Evolutionary conservation across 202 grass and related monocot species (phyloP).

Genomic region (Musa balbisiana): DNA sequence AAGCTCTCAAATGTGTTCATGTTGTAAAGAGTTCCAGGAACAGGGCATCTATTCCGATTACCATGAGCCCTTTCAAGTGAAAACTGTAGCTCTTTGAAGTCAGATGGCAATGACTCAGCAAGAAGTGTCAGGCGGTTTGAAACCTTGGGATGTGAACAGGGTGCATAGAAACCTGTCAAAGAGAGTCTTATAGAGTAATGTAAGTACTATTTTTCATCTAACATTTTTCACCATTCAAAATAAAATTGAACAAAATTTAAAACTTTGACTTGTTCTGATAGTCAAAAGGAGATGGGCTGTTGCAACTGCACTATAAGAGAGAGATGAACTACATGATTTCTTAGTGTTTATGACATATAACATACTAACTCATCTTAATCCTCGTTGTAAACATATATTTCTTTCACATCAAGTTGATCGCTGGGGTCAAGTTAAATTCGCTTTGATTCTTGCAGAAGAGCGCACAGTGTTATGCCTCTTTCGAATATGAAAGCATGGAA

Average conservation of each 20-base stretch:
- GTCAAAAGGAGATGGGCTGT: too few species aligned
- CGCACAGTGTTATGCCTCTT: too few species aligned
- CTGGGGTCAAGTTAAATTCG: neutral
- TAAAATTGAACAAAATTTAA: neutral
- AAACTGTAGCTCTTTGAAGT: constrained; percentile 8
- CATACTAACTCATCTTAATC: too few species aligned
- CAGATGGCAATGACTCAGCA: constrained; percentile 37
- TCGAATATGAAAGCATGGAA: too few species aligned
- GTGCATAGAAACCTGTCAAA: constrained; percentile 60
- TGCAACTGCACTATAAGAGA: too few species aligned
- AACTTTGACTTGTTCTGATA: neutral
- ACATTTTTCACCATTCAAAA: neutral
- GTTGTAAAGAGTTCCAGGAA: constrained; percentile 73
- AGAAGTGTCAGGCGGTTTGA: constrained; percentile 36
- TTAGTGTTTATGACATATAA: too few species aligned
- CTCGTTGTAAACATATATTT: neutral
- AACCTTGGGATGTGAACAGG: constrained; percentile 26
- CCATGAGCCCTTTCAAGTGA: constrained; percentile 17
- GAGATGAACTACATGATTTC: too few species aligned
- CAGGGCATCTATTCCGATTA: constrained; percentile 49
- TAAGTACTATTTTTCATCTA: neutral
- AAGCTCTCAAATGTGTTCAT: constrained; percentile 76
- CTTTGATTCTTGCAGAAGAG: too few species aligned
- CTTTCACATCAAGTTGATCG: neutral
- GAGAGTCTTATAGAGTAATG: neutral